Conservation (phyloP, 1,284 basidiomycete species). For the Rhodotorula sp. region DNA sequence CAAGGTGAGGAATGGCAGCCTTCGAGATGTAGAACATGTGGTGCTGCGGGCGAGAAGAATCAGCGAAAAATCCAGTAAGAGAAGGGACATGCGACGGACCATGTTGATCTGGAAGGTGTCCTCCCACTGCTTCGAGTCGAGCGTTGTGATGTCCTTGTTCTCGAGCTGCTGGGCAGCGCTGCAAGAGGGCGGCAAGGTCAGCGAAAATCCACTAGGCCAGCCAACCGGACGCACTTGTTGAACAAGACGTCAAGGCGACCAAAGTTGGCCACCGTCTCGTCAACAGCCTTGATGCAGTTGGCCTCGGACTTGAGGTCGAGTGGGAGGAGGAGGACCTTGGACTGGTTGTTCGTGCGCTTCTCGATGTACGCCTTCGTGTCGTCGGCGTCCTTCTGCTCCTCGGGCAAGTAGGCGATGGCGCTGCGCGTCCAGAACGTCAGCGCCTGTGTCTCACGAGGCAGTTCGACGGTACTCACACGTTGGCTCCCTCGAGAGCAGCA, state of each 20-base stretch:
- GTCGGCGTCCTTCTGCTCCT: conserved; percentile 55
- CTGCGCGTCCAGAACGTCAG: neutral
- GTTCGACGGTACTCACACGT: conserved; percentile 44
- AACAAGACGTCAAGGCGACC: conserved; percentile 56
- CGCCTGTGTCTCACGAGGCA: neutral
- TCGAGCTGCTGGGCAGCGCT: conserved; percentile 57
- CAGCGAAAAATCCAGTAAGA: neutral
- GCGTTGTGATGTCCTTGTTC: conserved; percentile 53
- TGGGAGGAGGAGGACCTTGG: conserved; percentile 52
- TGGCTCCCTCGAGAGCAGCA: conserved; percentile 60
- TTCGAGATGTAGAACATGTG: conserved; percentile 57
- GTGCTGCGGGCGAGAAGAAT: neutral
- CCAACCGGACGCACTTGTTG: conserved; percentile 50
- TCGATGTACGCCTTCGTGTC: conserved; percentile 12
- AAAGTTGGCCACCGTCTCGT: conserved; percentile 53
- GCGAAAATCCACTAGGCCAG: neutral
- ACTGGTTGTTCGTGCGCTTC: conserved; percentile 13
- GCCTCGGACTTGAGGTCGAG: conserved; percentile 55
- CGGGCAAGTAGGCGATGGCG: conserved; percentile 56
- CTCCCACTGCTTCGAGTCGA: conserved; percentile 57
- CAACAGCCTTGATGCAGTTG: conserved; percentile 51
- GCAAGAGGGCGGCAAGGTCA: neutral
- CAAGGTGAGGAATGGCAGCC: conserved; percentile 52
- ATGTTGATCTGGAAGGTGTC: conserved; percentile 55
- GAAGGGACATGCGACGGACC: neutral